Evolutionary conservation across 371 early-diverging fungal genomes (phyloP), one percentile per base, ranked within the genome.

Genomic region (Homolaphlyctis polyrhiza): DNA sequence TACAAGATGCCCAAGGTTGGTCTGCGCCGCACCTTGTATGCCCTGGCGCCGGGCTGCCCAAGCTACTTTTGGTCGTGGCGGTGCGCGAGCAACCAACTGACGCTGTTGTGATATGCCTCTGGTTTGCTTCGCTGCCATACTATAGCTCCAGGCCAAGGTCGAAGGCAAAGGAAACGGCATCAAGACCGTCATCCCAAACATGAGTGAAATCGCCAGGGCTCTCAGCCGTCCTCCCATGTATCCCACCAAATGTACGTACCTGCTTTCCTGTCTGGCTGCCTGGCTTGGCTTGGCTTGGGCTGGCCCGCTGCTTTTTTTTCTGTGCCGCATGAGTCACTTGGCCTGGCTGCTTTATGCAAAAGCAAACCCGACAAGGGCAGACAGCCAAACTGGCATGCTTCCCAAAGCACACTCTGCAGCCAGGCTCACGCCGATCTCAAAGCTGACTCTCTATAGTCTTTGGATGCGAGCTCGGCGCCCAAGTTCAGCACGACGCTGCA

Each of bases 101-200:
- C 54, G 30, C 28, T 5, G 8, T 54, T 16, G 51, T 16, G 11
- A 50, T 50, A 13, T 27, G 51, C 6, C 50, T 16, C 25, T 25
- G 32, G 35, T 29, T 61, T 27, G 35, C 8, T 35, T 32, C 28
- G 28, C 43, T 35, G 33, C 27, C 39, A 57, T 23, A 11, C 50
- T 43, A 21, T 57, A 70, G 69, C 82, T 95, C 63, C 79, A 87
- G 66, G 78, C 90, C 66, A 96, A 94, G 88, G 88, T 96, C 64
- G 99, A 99, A 81, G 99, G 99, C 65, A 93, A 90, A 78, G 98
- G 98, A 57, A 99, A 98, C 80, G 97, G 98, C 67, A 97, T 96
- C 79, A 99, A 98, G 78, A 99, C 99, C 28, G 95, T 98, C 49
- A 85, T 99, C 67, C 91, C 93, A 52, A 99, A 99, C 85, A 94